phyloP scores from a whole-genome alignment of 2,329 filamentous ascomycete species.

The Cordyceps tenuipes region DNA sequence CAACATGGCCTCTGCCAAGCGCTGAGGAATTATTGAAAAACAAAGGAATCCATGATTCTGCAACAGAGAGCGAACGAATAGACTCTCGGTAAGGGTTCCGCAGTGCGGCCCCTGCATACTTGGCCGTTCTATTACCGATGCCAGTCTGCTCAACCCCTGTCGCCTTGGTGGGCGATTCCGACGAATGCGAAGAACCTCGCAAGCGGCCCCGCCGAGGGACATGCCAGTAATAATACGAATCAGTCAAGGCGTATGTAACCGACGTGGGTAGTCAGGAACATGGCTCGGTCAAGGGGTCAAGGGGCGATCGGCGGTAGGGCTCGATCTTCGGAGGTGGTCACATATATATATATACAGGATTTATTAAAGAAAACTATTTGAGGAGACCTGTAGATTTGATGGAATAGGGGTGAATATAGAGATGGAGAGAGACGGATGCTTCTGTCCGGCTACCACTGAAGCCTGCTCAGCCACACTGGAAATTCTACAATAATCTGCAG shows the following conservation, averaged over 20 bases:
- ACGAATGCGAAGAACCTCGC: slow-evolving; percentile 7
- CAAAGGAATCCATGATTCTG: neutral
- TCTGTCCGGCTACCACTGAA: too few relatives aligned
- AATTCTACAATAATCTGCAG: too few relatives aligned
- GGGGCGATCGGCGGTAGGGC: neutral
- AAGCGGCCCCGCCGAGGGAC: neutral
- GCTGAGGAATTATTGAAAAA: neutral
- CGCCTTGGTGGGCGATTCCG: neutral
- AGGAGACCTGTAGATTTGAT: too few relatives aligned
- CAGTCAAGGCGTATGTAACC: neutral
- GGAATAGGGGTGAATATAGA: too few relatives aligned
- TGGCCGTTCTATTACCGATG: neutral
- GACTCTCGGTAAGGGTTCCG: neutral
- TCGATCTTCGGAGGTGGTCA: neutral
- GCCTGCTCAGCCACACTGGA: too few relatives aligned
- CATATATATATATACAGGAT: too few relatives aligned
- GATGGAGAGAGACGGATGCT: too few relatives aligned
- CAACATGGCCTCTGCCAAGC: neutral
- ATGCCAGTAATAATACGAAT: neutral
- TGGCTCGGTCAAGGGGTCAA: neutral
- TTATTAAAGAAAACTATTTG: too few relatives aligned
- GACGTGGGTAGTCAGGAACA: neutral
- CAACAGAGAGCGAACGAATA: neutral
- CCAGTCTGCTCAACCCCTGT: neutral
- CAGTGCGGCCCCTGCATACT: neutral